These are phyloP conservation scores for Cryphonectria parasitica DNA, from an alignment of 2,329 filamentous ascomycete species.

Conservation along the genomic window DNA sequence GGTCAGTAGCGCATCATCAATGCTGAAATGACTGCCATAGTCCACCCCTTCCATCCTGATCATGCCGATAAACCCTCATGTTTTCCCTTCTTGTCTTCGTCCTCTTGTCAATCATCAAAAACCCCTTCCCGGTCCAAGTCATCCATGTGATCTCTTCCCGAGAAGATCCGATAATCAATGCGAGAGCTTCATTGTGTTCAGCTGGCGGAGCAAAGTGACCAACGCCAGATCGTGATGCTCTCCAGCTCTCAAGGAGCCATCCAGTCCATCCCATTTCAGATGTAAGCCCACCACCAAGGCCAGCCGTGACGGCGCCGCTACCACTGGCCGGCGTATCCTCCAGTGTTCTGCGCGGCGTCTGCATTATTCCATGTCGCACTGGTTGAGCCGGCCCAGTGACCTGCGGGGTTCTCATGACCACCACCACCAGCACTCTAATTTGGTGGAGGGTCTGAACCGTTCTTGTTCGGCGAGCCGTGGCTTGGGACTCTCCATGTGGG, in stretches of 20 bases:
- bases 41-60: background rate
- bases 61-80: background rate
- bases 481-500: background rate
- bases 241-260: background rate
- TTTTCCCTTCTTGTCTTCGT: no score
- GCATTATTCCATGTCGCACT: background rate
- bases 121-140: no score
- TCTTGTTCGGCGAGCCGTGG: background rate
- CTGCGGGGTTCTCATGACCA: constrained; percentile 16
- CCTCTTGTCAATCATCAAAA: no score
- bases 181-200: background rate
- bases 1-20: background rate
- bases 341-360: constrained; percentile 16
- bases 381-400: constrained; percentile 19
- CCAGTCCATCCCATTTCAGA: background rate
- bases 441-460: background rate
- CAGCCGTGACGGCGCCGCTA: constrained; percentile 17
- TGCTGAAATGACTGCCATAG: background rate
- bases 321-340: constrained; percentile 20
- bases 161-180: background rate
- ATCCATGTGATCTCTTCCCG: background rate
- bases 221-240: constrained; percentile 9
- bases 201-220: no score
- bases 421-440: background rate
- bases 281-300: constrained; percentile 11